phyloP scores from a whole-genome alignment of 371 early-diverging fungal genomes.

The Mucor lusitanicus region DNA sequence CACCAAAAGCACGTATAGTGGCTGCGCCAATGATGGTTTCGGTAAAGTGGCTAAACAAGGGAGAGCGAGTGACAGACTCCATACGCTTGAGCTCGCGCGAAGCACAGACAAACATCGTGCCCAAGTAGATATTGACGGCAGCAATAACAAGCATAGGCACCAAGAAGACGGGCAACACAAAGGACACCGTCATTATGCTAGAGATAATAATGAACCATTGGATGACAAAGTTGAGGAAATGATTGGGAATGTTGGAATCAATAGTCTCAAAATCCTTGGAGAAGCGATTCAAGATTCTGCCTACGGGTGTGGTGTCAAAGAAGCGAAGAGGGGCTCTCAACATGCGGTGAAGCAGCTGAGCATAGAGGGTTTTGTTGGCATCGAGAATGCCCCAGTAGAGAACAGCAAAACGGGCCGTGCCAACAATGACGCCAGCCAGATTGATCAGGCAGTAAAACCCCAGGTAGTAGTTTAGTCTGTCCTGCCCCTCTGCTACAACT shows the following conservation, averaged over 20 bases:
- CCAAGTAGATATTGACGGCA: constrained; percentile 47
- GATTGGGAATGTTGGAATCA: constrained; percentile 47
- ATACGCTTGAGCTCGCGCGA: constrained; percentile 30
- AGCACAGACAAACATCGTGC: neutral
- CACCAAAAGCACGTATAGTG: neutral
- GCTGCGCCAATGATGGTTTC: too few relatives aligned
- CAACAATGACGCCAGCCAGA: constrained; percentile 31
- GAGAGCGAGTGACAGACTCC: too few relatives aligned
- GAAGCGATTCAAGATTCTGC: constrained; percentile 80
- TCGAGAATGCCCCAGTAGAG: constrained; percentile 52
- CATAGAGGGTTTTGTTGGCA: constrained; percentile 22
- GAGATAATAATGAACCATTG: constrained; percentile 63
- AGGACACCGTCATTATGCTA: constrained; percentile 62
- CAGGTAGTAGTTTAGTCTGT: constrained; percentile 36
- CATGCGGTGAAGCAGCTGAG: constrained; percentile 21
- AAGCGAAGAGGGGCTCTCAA: constrained; percentile 40
- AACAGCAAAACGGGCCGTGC: constrained; percentile 33
- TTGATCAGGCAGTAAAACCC: constrained; percentile 51
- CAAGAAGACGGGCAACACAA: constrained; percentile 61
- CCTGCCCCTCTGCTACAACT: neutral
- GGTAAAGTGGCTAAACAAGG: too few relatives aligned
- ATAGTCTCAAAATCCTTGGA: constrained; percentile 50
- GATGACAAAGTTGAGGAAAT: constrained; percentile 49
- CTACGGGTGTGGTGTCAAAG: constrained; percentile 56
- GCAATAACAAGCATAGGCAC: constrained; percentile 47